These are phyloP conservation scores for Saturnispora hagleri DNA, from an alignment of 805 yeast species.

Conservation along the genomic window DNA sequence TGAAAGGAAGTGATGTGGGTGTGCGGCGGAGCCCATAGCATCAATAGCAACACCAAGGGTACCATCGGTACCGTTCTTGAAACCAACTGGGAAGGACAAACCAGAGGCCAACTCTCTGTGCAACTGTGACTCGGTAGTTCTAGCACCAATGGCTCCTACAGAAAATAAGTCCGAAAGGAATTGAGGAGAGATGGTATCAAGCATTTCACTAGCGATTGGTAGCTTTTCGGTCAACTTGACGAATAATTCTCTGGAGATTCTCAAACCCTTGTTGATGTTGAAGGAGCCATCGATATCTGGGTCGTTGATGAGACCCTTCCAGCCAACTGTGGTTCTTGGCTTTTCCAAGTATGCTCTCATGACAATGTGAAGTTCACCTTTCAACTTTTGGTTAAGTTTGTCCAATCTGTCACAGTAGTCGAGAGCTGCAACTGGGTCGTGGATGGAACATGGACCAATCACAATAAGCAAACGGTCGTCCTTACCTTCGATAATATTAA, in stretches of 20 bases:
- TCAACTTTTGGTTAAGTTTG: constrained; percentile 48
- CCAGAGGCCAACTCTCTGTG: constrained; percentile 98
- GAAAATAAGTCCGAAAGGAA: constrained; percentile 88
- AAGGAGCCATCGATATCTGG: constrained; percentile 92
- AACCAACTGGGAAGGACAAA: constrained; percentile 94
- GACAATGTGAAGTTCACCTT: constrained; percentile 71
- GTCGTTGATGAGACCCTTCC: constrained; percentile 97
- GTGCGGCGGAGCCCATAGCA: constrained; percentile 85
- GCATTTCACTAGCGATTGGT: constrained; percentile 96
- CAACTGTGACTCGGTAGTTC: constrained; percentile 96
- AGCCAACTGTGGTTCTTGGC: constrained; percentile 98
- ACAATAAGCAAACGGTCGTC: constrained; percentile 86
- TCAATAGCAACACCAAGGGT: constrained; percentile 89
- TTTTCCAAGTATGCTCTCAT: constrained; percentile 98
- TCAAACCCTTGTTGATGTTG: constrained; percentile 89
- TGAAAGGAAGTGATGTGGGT: constrained; percentile 88
- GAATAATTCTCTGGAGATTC: constrained; percentile 81
- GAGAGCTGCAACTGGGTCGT: constrained; percentile 85
- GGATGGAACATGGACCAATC: constrained; percentile 96
- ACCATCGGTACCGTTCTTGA: constrained; percentile 98
- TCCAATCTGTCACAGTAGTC: constrained; percentile 72
- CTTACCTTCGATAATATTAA: constrained; percentile 62
- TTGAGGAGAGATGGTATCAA: constrained; percentile 96
- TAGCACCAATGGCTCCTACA: constrained; percentile 97
- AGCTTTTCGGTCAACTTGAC: constrained; percentile 70